These are phyloP conservation scores for Aureobasidium mangrovei DNA, from an alignment of 2,329 filamentous ascomycete genomes.

Conservation along the genomic window DNA sequence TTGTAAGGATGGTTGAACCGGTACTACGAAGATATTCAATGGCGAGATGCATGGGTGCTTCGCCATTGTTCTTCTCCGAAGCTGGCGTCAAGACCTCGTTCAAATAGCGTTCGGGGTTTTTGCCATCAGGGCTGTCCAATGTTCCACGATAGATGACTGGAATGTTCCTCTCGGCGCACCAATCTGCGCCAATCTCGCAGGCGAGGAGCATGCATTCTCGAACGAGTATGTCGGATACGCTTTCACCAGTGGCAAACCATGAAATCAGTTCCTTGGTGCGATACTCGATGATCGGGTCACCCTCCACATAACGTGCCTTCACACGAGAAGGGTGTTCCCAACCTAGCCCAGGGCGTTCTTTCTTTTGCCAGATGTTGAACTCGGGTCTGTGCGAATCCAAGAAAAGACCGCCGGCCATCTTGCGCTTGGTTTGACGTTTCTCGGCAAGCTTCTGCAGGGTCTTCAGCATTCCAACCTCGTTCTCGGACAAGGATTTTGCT, in stretches of 20 bases:
- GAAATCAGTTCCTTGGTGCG: conserved; percentile 27
- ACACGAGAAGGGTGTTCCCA: conserved; percentile 34
- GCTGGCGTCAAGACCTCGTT: conserved; percentile 30
- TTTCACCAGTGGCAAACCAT: conserved; percentile 21
- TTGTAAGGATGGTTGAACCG: conserved; percentile 37
- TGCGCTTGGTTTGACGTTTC: conserved; percentile 26
- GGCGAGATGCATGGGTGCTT: conserved; percentile 30
- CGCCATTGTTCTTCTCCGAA: conserved; percentile 28
- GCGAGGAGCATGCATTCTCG: conserved; percentile 49
- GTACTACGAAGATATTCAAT: conserved; percentile 33
- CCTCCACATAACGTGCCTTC: conserved; percentile 30
- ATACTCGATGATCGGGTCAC: conserved; percentile 38
- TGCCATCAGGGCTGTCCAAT: conserved; percentile 17
- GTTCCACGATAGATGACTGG: conserved; percentile 43
- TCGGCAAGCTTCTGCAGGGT: conserved; percentile 28
- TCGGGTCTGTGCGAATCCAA: conserved; percentile 24
- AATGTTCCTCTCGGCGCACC: conserved; percentile 44
- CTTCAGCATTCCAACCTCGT: conserved; percentile 12
- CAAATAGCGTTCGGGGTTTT: conserved; percentile 20
- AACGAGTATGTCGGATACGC: conserved; percentile 26
- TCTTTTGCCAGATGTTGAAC: conserved; percentile 30
- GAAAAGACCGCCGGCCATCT: conserved; percentile 31
- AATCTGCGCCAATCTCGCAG: conserved; percentile 41
- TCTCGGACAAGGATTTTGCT: conserved; percentile 17
- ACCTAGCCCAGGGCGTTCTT: conserved; percentile 25